Conservation (phyloP, 768 basidiomycete species). For the Boletus patriciae region DNA sequence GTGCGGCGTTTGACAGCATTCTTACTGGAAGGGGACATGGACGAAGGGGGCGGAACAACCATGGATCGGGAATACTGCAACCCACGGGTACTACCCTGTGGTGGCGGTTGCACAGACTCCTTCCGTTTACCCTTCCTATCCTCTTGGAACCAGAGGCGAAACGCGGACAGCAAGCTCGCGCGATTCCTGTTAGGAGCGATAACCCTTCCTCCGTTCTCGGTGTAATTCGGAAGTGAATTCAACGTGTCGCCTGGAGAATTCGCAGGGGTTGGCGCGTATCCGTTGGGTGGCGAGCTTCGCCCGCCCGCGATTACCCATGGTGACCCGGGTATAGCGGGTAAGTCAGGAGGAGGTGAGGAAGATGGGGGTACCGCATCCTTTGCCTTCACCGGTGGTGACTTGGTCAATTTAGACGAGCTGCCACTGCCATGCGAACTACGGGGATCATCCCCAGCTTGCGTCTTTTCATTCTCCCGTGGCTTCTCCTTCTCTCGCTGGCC, state of each 20-base stretch:
- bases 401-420: conserved; percentile 59
- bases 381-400: conserved; percentile 64
- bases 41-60: conserved; percentile 22
- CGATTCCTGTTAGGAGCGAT: conserved; percentile 54
- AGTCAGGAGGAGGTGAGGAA: conserved; percentile 49
- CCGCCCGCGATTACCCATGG: conserved; percentile 71
- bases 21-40: conserved; percentile 32
- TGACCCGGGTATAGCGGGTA: conserved; percentile 49
- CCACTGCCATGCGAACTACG: conserved; percentile 64
- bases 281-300: conserved; percentile 38
- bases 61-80: conserved; percentile 29
- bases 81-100: conserved; percentile 22
- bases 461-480: conserved; percentile 44
- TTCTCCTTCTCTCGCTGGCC: conserved; percentile 43
- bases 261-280: conserved; percentile 44
- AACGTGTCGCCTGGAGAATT: conserved; percentile 55
- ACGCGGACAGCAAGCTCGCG: conserved; percentile 79
- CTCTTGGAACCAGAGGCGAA: conserved; percentile 91
- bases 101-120: conserved; percentile 33
- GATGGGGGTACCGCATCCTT: conserved; percentile 46
- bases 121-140: conserved; percentile 87
- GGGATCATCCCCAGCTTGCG: conserved; percentile 52
- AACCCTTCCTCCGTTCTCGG: conserved; percentile 35
- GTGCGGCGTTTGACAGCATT: conserved; percentile 51
- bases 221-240: conserved; percentile 46